These are phyloP conservation scores for Atkinsonella texensis DNA, from an alignment of 2,329 filamentous ascomycete species.

Conservation along the genomic window DNA sequence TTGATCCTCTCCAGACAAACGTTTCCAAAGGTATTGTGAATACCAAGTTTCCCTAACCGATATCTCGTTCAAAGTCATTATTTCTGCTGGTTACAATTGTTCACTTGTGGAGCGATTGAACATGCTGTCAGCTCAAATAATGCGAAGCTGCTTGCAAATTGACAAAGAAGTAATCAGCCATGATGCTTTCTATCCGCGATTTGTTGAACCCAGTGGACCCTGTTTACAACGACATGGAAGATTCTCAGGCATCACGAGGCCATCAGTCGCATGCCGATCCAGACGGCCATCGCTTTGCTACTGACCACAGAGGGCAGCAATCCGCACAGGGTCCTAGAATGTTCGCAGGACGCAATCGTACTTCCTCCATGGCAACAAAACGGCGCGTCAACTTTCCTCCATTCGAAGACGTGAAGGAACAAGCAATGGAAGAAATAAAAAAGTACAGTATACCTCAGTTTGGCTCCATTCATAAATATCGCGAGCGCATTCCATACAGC, in stretches of 20 bases:
- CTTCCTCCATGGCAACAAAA: background rate
- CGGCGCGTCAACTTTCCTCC: slow-evolving; percentile 53
- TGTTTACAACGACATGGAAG: background rate
- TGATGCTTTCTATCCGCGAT: slow-evolving; percentile 3
- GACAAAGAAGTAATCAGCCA: background rate
- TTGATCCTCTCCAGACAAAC: background rate
- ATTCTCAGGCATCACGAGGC: background rate
- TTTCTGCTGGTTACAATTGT: background rate
- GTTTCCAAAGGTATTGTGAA: background rate
- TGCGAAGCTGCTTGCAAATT: background rate
- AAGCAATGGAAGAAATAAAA: slow-evolving; percentile 29
- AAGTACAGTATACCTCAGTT: slow-evolving; percentile 55
- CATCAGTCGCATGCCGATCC: background rate
- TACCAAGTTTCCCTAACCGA: background rate
- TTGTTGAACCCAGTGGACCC: slow-evolving; percentile 3
- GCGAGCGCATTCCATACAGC: slow-evolving; percentile 80
- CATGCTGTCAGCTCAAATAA: background rate
- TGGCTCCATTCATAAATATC: slow-evolving; percentile 47
- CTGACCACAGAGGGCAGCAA: background rate
- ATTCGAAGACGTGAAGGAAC: slow-evolving; percentile 52
- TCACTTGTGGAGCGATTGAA: background rate
- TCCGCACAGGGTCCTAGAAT: background rate
- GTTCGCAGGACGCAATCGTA: background rate
- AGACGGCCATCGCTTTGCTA: background rate
- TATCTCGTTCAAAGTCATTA: background rate